Evolutionary conservation across 2,329 filamentous ascomycete genomes (phyloP), one percentile per base, ranked within the genome.

Genomic region (Amauroascus niger): DNA sequence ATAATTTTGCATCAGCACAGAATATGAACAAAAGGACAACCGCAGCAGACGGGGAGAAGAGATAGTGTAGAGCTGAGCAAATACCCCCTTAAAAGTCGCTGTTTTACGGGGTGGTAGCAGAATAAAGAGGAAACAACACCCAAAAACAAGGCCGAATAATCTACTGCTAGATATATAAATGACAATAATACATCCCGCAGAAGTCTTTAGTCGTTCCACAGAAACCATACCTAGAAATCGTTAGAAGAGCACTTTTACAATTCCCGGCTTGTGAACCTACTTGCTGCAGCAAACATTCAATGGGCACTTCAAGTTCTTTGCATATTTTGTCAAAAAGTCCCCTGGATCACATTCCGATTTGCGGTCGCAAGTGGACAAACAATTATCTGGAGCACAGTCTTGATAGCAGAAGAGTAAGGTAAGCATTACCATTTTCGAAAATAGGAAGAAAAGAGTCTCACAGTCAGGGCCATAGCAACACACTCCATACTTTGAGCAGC

Each of bases 241-340:
- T 48, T 22, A 48, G 26, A 32, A 26, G n/a, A 11, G n/a, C 13
- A 48, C 6, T n/a, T 2, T 14, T 6, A 48, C 24, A 2, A 44
- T 30, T 9, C 26, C 4, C 4, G 26, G 26, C 26, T 9, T 5
- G 9, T 30, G 5, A 30, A 47, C 52, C 13, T 52, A 61, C 41
- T 63, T 52, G 33, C 55, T 59, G 53, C 65, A 67, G 56, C 65
- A 67, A 30, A 67, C 63, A 43, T 67, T 67, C 41, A 67, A 41
- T 1, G 64, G 65, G 53, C 65, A 67, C 0, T 56, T 57, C 1
- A 54, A 47, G 6, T 9, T 14, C 6, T 57, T 49, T 5, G 55
- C 39, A 44, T 53, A 63, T 45, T 61, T 45, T 4, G 32, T 14
- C 6, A 59, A 61, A 54, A 59, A 63, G 14, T 48, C 20, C 20